phyloP scores from a whole-genome alignment of 2,329 filamentous ascomycete species.

The Aureobasidium sp. region DNA sequence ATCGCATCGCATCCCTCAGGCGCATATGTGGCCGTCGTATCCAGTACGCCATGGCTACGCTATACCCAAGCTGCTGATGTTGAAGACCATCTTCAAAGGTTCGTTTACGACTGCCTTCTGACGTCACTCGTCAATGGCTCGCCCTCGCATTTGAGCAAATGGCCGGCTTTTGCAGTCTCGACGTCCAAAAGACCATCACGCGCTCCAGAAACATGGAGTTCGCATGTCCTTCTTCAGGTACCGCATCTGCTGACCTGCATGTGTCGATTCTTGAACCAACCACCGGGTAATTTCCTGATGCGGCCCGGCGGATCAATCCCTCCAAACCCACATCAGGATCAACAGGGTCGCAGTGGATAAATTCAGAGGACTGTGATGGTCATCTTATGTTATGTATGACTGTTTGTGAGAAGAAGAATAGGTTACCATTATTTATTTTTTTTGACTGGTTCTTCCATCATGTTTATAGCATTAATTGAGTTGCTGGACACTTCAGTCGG shows the following conservation, averaged over 20 bases:
- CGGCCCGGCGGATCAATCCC: slow-evolving; percentile 1
- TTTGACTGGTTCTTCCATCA: background rate
- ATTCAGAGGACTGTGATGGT: background rate
- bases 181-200: background rate
- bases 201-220: background rate
- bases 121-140: background rate
- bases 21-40: background rate
- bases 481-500: background rate
- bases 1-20: background rate
- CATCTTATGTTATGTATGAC: slow-evolving; percentile 4
- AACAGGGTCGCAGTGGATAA: slow-evolving; percentile 2
- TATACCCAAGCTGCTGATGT: background rate
- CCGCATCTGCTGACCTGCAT: background rate
- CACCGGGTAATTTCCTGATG: background rate
- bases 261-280: background rate
- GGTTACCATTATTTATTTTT: background rate
- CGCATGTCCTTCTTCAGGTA: background rate
- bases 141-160: background rate
- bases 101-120: background rate
- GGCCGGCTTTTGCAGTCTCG: background rate
- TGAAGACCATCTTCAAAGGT: background rate
- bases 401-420: background rate
- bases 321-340: background rate
- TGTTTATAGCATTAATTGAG: background rate
- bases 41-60: background rate